phyloP scores from a whole-genome alignment of 1,284 basidiomycete genomes.

The Ceratobasidium sp. region DNA sequence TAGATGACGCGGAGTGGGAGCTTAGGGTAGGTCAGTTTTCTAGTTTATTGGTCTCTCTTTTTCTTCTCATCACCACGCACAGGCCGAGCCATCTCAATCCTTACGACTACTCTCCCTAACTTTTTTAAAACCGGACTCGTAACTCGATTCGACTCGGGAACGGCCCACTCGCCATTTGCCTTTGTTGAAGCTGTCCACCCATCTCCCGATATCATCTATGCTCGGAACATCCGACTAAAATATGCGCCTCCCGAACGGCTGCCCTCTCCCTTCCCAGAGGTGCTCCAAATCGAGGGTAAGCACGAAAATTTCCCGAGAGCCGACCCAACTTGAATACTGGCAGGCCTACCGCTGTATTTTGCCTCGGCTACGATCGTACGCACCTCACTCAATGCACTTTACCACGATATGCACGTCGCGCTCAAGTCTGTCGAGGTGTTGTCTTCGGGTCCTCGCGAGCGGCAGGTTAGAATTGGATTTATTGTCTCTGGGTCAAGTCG shows the following conservation, averaged over 20 bases:
- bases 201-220: slow-evolving; percentile 56
- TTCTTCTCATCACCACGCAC: slow-evolving; percentile 17
- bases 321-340: background rate
- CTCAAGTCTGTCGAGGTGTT: slow-evolving; percentile 54
- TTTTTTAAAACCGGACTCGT: slow-evolving; percentile 74
- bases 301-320: background rate
- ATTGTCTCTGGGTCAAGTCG: slow-evolving; percentile 63
- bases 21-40: slow-evolving; percentile 46
- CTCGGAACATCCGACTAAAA: slow-evolving; percentile 58
- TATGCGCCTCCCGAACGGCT: slow-evolving; percentile 71
- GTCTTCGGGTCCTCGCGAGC: slow-evolving; percentile 41
- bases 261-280: slow-evolving; percentile 71
- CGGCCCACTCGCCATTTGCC: slow-evolving; percentile 37
- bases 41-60: slow-evolving; percentile 26
- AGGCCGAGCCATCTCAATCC: slow-evolving; percentile 74
- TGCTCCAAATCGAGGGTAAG: slow-evolving; percentile 70
- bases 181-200: slow-evolving; percentile 31
- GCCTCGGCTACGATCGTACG: slow-evolving; percentile 71
- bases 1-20: slow-evolving; percentile 49
- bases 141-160: slow-evolving; percentile 56
- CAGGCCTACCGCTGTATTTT: slow-evolving; percentile 72
- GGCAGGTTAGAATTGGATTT: slow-evolving; percentile 57
- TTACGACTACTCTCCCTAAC: slow-evolving; percentile 70
- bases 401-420: slow-evolving; percentile 65
- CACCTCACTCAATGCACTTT: slow-evolving; percentile 74